Base-by-base conservation (phyloP, 2,329 filamentous ascomycete species). In the Colletotrichum godetiae region DNA sequence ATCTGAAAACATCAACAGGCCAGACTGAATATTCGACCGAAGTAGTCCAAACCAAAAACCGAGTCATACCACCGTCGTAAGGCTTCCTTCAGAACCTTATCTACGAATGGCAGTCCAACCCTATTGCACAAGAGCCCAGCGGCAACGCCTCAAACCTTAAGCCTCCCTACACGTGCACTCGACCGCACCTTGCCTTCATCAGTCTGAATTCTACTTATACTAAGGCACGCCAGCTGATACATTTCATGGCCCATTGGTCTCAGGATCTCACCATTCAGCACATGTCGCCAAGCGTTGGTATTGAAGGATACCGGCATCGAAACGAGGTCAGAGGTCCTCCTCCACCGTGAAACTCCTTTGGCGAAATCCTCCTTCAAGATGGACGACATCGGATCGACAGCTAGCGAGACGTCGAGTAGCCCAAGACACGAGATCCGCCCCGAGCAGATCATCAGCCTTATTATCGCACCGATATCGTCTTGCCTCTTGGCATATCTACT, bases 361-460 rank as follows among this genome's bases (percentile, higher is more conserved):
- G 24, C 57, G n/a, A 12, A 42, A 3, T 19, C 7, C 42, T 15
- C n/a, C 11, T 42, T 59, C 33, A n/a, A 59, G 31, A 59, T 59
- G 57, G 33, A 27, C 33, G n/a, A 42, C 22, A 15, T 27, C 57
- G 13, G 24, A 5, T 15, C n/a, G 3, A 10, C 11, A 37, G 13
- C 5, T n/a, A 37, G 6, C n/a, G 57, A 15, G 29, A 59, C n/a
- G 24, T 37, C n/a, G 33, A 59, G 57, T 22, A 8, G 22, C 31
- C 58, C 24, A 5, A 27, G 7, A 19, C 22, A 31, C 24, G 22
- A 49, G 7, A 27, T 37, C 11, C 35, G 46, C 8, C 29, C 49
- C 10, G 55, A 67, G n/a, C 64, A 67, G 35, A 19, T 67, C n/a
- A 19, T 67, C 29, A 67, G 64, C n/a, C 19, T 67, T 10, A n/a